These are phyloP conservation scores for Domatiomyces globalis DNA, from an alignment of 2,329 filamentous ascomycete genomes.

Conservation along the genomic window DNA sequence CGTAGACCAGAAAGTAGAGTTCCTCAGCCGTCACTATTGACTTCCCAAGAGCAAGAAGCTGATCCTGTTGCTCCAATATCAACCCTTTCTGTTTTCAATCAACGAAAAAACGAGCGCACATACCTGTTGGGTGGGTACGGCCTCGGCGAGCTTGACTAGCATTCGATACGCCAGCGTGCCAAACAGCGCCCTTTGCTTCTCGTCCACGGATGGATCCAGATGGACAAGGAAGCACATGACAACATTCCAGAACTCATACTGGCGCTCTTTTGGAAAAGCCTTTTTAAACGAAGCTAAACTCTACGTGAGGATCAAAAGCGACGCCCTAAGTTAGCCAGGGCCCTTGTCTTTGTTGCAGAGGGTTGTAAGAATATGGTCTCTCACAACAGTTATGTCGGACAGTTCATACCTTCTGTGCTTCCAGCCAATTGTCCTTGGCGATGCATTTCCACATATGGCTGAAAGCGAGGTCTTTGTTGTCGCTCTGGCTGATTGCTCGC, in stretches of 20 bases:
- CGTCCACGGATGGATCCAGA: conserved; percentile 24
- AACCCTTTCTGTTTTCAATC: not conserved
- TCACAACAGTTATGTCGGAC: not conserved
- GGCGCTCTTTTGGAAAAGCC: conserved; percentile 34
- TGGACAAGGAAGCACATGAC: conserved; percentile 32
- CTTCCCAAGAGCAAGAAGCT: conserved; percentile 28
- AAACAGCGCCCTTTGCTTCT: conserved; percentile 32
- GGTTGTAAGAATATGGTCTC: not conserved
- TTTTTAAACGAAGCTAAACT: conserved; percentile 15
- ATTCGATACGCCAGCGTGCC: conserved; percentile 38
- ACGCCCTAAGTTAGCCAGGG: not conserved
- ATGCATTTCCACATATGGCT: conserved; percentile 31
- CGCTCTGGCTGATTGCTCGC: conserved; percentile 31
- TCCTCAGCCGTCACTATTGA: conserved; percentile 35
- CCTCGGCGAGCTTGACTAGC: conserved; percentile 33
- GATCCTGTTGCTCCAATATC: conserved; percentile 22
- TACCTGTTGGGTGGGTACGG: conserved; percentile 32
- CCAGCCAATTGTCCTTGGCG: conserved; percentile 30
- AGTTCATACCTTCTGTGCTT: conserved; percentile 33
- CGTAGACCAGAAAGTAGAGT: conserved; percentile 30
- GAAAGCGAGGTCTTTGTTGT: conserved; percentile 30
- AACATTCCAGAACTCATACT: conserved; percentile 38
- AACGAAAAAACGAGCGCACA: conserved; percentile 8
- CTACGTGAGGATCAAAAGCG: not conserved
- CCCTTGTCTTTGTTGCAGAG: not conserved